Evolutionary conservation across 2,329 filamentous ascomycete species (phyloP).

Genomic region (Lizonia empirigonia): DNA sequence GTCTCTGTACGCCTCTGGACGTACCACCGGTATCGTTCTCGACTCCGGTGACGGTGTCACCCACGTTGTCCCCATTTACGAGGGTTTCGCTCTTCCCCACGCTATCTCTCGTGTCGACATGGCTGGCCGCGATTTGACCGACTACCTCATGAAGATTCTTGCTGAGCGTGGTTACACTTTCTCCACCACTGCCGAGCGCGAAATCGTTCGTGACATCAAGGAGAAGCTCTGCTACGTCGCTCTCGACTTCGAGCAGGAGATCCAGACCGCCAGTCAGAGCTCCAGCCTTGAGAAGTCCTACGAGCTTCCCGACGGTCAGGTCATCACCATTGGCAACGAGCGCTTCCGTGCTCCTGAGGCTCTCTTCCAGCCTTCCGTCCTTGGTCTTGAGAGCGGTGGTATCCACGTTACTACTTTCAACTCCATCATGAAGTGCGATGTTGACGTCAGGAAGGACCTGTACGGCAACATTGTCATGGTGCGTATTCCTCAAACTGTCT

Average conservation of each 20-base stretch:
- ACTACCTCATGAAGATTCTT: constrained; percentile 99
- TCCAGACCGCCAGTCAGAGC: constrained; percentile 98
- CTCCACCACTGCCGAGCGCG: constrained; percentile 99
- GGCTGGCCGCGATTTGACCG: constrained; percentile 99
- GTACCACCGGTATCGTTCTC: constrained; percentile 99
- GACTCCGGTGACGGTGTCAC: constrained; percentile 99
- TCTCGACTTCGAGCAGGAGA: constrained; percentile 99
- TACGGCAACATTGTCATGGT: constrained; percentile 99
- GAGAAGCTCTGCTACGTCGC: constrained; percentile 99
- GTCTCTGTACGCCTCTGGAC: constrained; percentile 98
- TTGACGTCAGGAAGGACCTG: constrained; percentile 99
- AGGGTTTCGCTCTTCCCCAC: constrained; percentile 99
- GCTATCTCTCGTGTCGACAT: constrained; percentile 99
- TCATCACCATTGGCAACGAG: constrained; percentile 99
- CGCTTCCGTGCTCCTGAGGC: constrained; percentile 99
- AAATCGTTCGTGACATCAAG: constrained; percentile 99
- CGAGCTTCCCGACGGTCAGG: constrained; percentile 98
- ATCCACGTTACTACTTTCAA: constrained; percentile 99
- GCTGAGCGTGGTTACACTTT: constrained; percentile 99
- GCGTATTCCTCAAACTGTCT: constrained; percentile 52
- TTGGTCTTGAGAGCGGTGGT: constrained; percentile 97
- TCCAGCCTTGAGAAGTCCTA: constrained; percentile 99
- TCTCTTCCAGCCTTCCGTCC: constrained; percentile 97
- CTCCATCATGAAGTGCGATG: constrained; percentile 99
- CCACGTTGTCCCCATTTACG: constrained; percentile 99